Base-by-base conservation (phyloP, 306 rosid genomes). In the Castanea sativa region DNA sequence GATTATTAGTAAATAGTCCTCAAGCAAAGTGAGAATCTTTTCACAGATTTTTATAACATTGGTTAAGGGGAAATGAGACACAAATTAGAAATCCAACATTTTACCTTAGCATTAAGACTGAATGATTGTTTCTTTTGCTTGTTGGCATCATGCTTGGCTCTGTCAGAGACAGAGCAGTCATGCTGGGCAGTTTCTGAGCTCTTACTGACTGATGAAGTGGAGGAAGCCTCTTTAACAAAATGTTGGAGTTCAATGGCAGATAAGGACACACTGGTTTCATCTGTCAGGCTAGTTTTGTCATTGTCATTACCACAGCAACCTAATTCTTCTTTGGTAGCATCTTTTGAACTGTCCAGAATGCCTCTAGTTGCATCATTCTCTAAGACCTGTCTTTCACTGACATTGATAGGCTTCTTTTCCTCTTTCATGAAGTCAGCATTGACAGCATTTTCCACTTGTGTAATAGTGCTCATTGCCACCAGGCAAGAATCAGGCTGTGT, bases 121-220 rank as follows among this genome's bases (percentile, higher is more conserved):
- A 30, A 29, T 1, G 55, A 69, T 49, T 25, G 71, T 72, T 75
- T 68, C 55, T 76, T 84, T 67, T 33, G 60, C 60, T 64, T 60
- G 67, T 69, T 59, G 53, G 70, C 49, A 23, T 29, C 41, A 27
- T 20, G 43, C 76, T 84, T 63, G 70, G 60, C 79, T 20, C 72
- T 5, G 23, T 65, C 69, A 2, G 76, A 41, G 25, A 60, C 75
- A 55, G 12, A 65, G 74, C 27, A 65, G 53, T 52, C 70, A 12
- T 9, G 78, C 76, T 72, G 77, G 61, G 73, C 38, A 32, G 11
- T 14, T 77, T 45, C 59, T 15, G 76, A 73, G 71, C 61, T 73
- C 51, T 49, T 57, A 65, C 33, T 23, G 35, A 43, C 25, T 35
- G 30, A 55, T 11, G 63, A 29, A 75, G 78, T 14, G 11, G 19